Evolutionary conservation across 2,329 filamentous ascomycete genomes (phyloP), one percentile per base, ranked within the genome.

Genomic region (Ophiocordyceps camponoti-floridani): DNA sequence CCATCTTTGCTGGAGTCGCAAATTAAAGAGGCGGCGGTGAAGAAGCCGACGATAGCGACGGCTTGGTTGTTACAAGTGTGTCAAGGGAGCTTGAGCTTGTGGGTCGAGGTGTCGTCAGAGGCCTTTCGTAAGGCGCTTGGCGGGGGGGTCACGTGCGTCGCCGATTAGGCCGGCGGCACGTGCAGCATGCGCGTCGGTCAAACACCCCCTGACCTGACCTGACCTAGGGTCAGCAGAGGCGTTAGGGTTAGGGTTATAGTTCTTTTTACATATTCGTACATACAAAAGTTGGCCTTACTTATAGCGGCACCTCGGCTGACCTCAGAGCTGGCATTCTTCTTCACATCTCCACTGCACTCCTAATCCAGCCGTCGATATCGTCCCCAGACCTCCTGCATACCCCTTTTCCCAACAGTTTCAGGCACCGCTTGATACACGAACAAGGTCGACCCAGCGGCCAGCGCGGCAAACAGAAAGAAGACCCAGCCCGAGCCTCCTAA

Each of bases 371-470:
- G 66, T 47, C 72, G 65, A 40, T 67, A 68, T 46, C 84, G 69
- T 1, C 84, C 84, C 88, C 88, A 95, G n/a, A 94, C 87, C 57
- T 94, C 88, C 54, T 94, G 85, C 0, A 75, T 78, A 55, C 82
- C 80, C 55, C 75, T 78, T 70, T 85, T 94, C 2, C 85, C 88
- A 55, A 79, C 85, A 0, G 88, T 94, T 65, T 96, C 89, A 0
- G 89, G 89, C 16, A 96, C 84, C 42, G 68, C 75, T 63, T 69
- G 74, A 9, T 68, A 67, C 23, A 95, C 79, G 58, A 95, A 94
- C 0, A 72, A 48, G 1, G 76, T 81, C 45, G 82, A 83, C 1
- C 82, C 53, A 0, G 69, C 67, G 0, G 86, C 87, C 48, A 94
- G 63, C 0, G 60, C 79, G 0, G 86, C 79, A 60, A 98, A 98